A percentile compares a stretch with the other conserved stretches of the same genome.
phyloP scores from a whole-genome alignment of 2,329 filamentous ascomycete species.

The Pestalotiopsis sp. region DNA sequence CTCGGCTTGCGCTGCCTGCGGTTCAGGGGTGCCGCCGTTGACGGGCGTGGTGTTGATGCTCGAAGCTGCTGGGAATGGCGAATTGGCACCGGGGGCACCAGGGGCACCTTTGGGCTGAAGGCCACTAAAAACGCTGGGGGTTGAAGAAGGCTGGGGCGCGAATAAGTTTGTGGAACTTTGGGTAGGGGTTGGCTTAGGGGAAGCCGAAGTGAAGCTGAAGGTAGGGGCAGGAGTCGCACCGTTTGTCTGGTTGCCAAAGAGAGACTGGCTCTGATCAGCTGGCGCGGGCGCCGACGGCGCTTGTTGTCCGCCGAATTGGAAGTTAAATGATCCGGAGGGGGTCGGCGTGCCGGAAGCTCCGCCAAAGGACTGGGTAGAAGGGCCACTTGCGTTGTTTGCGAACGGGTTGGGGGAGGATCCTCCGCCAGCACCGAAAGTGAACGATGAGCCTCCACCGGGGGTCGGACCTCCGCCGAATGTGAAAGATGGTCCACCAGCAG shows the following conservation, averaged over 20 bases:
- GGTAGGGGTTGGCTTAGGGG: constrained; percentile 29
- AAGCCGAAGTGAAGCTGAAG: constrained; percentile 41
- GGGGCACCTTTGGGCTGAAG: constrained; percentile 32
- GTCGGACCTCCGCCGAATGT: constrained; percentile 28
- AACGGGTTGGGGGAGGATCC: constrained; percentile 34
- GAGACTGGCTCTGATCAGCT: constrained; percentile 18
- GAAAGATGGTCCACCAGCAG: constrained; percentile 20
- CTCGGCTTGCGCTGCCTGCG: constrained; percentile 37
- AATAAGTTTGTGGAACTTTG: constrained; percentile 28
- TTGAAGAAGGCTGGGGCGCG: constrained; percentile 29
- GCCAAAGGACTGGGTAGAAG: constrained; percentile 24
- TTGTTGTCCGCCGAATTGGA: constrained; percentile 27
- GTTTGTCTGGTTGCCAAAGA: constrained; percentile 29
- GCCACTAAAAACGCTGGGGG: constrained; percentile 23
- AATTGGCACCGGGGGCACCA: constrained; percentile 40
- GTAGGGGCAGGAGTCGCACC: constrained; percentile 27
- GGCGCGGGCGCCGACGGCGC: constrained; percentile 26
- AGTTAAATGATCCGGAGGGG: constrained; percentile 27
- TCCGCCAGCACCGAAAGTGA: constrained; percentile 41
- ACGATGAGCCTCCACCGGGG: constrained; percentile 27
- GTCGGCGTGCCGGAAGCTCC: constrained; percentile 20
- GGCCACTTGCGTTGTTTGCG: constrained; percentile 18
- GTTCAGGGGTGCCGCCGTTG: constrained; percentile 58
- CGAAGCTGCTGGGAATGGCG: constrained; percentile 56
- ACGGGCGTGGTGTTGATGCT: constrained; percentile 64